Conservation (phyloP, 768 basidiomycete species). For the Psilocybe subaeruginosa region DNA sequence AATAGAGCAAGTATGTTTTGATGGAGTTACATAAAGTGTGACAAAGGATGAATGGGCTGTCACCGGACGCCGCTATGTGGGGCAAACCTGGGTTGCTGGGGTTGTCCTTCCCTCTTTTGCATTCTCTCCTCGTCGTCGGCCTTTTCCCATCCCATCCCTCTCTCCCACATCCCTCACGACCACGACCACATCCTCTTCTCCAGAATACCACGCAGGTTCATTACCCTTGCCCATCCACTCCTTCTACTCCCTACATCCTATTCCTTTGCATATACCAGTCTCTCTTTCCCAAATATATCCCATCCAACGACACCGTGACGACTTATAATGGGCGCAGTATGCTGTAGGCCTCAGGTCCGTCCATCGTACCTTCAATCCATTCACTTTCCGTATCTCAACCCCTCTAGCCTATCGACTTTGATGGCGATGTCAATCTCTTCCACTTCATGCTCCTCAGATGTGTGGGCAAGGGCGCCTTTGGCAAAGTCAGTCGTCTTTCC, state of each 20-base stretch:
- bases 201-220: conserved; percentile 9
- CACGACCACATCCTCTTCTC: neutral
- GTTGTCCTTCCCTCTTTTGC: neutral
- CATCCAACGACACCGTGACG: conserved; percentile 31
- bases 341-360: conserved; percentile 80
- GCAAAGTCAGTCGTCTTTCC: conserved; percentile 67
- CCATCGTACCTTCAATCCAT: neutral
- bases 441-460: conserved; percentile 94
- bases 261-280: conserved; percentile 3
- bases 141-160: neutral
- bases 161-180: neutral
- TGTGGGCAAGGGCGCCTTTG: conserved; percentile 99
- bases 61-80: conserved; percentile 1
- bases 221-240: conserved; percentile 4
- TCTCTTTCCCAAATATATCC: conserved; percentile 3
- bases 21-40: neutral
- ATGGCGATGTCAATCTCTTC: conserved; percentile 94
- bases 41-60: conserved; percentile 3
- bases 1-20: neutral
- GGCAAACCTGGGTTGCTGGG: conserved; percentile 5
- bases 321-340: conserved; percentile 75
- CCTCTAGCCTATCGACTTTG: conserved; percentile 88
- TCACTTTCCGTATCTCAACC: conserved; percentile 3
- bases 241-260: conserved; percentile 3
- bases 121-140: conserved; percentile 1